Base-by-base conservation (phyloP, 140 eudicot genomes). In the Bidens hawaiensis region DNA sequence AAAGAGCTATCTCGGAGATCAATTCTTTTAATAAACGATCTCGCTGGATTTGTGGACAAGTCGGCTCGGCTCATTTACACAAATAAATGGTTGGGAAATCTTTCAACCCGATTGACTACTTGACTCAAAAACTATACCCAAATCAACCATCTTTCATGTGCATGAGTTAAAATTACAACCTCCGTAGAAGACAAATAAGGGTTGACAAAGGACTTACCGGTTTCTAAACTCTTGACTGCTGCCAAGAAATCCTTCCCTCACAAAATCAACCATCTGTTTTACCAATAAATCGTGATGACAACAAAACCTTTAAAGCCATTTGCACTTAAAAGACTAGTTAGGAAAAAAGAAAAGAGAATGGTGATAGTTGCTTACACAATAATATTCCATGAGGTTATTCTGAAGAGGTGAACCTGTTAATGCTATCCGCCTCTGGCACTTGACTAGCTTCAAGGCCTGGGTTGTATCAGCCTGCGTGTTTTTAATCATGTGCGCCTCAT, bases 371-470 rank as follows among this genome's bases (percentile, higher is more conserved):
- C 96, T 80, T 78, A 93, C 99, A 69, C 99, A 93, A 65, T 82
- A 93, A 69, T 93, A 93, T 68, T 93, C 99, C 99, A 93, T 93
- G 47, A 93, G 87, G 67, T 93, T 93, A 77, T 93, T 93, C 73
- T 93, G 99, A 72, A 93, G 96, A 54, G 99, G 99, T 1, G 99
- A 93, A 12, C 99, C 99, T 13, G 99, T 93, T 64, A 93, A 73
- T 41, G 99, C 99, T 30, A 93, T 93, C 76, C 99, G 76, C 57
- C 99, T 73, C 70, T 93, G 99, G 84, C 96, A 76, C 73, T 73
- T 87, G 11, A 87, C 96, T 73, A 67, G 96, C 76, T 87, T 87
- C 67, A 93, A 71, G 63, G 95, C 95, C 64, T 87, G 99, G 49
- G 99, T 93, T 64, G 83, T 80, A 71, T 83, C 99, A 60, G 99